Percentiles rank a stretch among this genome's conserved stretches.
phyloP scores from a whole-genome alignment of 2,329 filamentous ascomycete species.

The Aschersonia sp. region DNA sequence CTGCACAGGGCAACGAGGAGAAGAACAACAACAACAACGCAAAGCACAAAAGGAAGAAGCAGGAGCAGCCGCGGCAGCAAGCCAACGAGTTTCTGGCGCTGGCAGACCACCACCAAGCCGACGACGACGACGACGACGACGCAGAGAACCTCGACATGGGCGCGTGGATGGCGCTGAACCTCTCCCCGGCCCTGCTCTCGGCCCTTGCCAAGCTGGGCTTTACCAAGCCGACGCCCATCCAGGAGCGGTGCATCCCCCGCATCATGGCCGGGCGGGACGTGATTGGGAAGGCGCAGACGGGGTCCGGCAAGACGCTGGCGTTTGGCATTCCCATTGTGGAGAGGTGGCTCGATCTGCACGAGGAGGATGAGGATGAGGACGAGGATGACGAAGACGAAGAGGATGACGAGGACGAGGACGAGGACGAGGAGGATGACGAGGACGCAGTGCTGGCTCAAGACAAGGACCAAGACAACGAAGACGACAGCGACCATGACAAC shows the following conservation, averaged over 20 bases:
- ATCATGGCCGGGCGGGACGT: constrained; percentile 77
- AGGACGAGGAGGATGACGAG: not conserved
- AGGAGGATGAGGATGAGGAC: constrained; percentile 17
- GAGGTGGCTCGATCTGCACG: constrained; percentile 47
- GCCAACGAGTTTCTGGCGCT: constrained; percentile 39
- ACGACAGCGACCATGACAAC: too few relatives aligned
- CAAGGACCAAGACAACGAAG: constrained; percentile 10
- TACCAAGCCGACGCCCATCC: constrained; percentile 66
- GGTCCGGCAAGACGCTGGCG: constrained; percentile 90
- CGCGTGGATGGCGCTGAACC: constrained; percentile 59
- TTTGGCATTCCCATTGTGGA: constrained; percentile 92
- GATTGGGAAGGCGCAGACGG: constrained; percentile 89
- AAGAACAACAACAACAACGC: not conserved
- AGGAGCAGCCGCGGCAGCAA: constrained; percentile 5
- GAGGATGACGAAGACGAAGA: constrained; percentile 1
- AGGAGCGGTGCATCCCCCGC: constrained; percentile 64
- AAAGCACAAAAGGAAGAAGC: constrained; percentile 15
- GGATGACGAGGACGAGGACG: not conserved
- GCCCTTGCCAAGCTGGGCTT: constrained; percentile 72
- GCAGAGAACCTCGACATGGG: constrained; percentile 53
- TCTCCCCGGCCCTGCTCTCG: constrained; percentile 58
- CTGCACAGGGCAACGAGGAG: constrained; percentile 16
- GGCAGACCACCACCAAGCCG: constrained; percentile 24
- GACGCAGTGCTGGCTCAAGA: not conserved
- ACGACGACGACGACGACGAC: constrained; percentile 28